These are phyloP conservation scores for Eimeria sp. DNA, from an alignment of 169 alveolate genomes.

Conservation along the genomic window DNA sequence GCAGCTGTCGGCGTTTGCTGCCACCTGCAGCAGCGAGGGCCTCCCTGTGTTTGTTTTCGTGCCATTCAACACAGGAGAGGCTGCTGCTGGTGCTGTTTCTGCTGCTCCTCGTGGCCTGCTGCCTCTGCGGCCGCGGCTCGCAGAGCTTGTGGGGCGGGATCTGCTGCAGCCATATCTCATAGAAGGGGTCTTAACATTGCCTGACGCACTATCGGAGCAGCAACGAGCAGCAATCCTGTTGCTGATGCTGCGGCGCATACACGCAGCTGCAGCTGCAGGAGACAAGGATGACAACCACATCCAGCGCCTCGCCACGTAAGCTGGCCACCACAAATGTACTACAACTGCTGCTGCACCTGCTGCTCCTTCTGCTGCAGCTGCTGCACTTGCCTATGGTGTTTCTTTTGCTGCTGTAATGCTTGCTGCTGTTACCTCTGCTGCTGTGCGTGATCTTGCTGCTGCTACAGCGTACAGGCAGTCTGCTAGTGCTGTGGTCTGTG, in stretches of 20 bases:
- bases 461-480: neutral
- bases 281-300: neutral
- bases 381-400: neutral
- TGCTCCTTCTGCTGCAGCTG: constrained; percentile 2
- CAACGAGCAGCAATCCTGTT: constrained; percentile 35
- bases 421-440: neutral
- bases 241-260: constrained; percentile 73
- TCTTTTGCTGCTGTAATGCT: neutral
- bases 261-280: constrained; percentile 19
- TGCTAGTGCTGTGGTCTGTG: neutral
- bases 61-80: constrained; percentile 20
- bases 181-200: neutral
- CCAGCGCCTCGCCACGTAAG: constrained; percentile 3
- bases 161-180: constrained; percentile 51
- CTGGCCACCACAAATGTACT: too few species aligned
- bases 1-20: constrained; percentile 56
- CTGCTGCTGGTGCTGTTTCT: constrained; percentile 56
- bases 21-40: constrained; percentile 57
- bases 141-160: constrained; percentile 21
- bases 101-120: constrained; percentile 8
- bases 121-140: constrained; percentile 68
- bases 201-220: constrained; percentile 1
- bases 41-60: constrained; percentile 39
- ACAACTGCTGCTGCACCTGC: neutral
- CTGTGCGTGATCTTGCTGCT: neutral